These are phyloP conservation scores for Phlegmacium glaucopus DNA, from an alignment of 768 basidiomycete species.

Conservation along the genomic window DNA sequence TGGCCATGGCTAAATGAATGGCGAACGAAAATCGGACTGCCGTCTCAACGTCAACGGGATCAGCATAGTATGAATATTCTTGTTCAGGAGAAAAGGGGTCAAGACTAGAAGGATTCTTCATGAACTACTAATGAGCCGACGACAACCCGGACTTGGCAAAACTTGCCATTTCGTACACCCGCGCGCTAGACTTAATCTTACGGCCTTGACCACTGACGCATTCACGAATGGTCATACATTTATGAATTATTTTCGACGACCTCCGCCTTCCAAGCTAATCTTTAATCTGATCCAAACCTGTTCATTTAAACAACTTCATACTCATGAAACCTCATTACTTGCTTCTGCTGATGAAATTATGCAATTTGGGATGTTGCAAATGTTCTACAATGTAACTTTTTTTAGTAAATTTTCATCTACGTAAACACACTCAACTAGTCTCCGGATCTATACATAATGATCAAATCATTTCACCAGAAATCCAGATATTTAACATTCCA, in stretches of 20 bases:
- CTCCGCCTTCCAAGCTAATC: too few species aligned
- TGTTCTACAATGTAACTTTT: neutral
- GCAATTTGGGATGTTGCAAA: neutral
- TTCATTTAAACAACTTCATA: too few species aligned
- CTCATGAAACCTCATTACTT: too few species aligned
- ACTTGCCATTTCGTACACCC: too few species aligned
- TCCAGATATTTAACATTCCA: too few species aligned
- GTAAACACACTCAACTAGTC: neutral
- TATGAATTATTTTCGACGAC: too few species aligned
- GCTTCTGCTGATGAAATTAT: too few species aligned
- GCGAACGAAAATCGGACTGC: slow-evolving; percentile 56
- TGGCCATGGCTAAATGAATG: slow-evolving; percentile 72
- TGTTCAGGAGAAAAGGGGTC: slow-evolving; percentile 49
- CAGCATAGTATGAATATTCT: slow-evolving; percentile 47
- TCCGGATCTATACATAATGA: too few species aligned
- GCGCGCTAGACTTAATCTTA: neutral
- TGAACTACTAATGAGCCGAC: slow-evolving; percentile 15
- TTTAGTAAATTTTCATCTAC: neutral
- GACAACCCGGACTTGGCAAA: too few species aligned
- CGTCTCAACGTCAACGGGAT: slow-evolving; percentile 44
- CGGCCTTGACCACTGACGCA: neutral
- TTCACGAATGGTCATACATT: too few species aligned
- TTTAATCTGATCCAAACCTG: too few species aligned
- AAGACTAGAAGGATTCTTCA: slow-evolving; percentile 38
- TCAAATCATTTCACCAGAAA: too few species aligned